phyloP scores from a whole-genome alignment of 2,329 filamentous ascomycete species.

The Lachnellula arida region DNA sequence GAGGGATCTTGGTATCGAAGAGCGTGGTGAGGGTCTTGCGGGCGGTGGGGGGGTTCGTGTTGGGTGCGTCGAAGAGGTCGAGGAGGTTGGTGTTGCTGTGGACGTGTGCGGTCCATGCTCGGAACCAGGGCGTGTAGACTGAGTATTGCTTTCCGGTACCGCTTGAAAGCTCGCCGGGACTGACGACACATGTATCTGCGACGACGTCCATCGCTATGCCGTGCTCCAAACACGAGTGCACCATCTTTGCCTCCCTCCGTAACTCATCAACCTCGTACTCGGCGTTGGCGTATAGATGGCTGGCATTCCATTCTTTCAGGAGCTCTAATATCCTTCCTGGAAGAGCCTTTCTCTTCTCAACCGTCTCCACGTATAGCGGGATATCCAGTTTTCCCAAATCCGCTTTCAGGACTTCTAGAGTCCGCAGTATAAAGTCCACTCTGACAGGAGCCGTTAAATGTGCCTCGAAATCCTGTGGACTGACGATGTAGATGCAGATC shows the following conservation, averaged over 20 bases:
- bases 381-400: constrained; percentile 70
- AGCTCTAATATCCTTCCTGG: constrained; percentile 58
- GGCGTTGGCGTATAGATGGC: constrained; percentile 74
- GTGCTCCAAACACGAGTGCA: constrained; percentile 54
- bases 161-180: constrained; percentile 62
- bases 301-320: constrained; percentile 66
- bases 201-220: constrained; percentile 66
- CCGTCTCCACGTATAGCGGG: constrained; percentile 70
- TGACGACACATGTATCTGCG: constrained; percentile 79
- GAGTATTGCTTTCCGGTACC: constrained; percentile 74
- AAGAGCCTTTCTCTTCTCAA: constrained; percentile 60
- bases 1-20: constrained; percentile 58
- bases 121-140: constrained; percentile 80
- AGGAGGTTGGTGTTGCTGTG: constrained; percentile 66
- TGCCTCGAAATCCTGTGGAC: constrained; percentile 78
- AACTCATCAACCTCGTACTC: constrained; percentile 93
- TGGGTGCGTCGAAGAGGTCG: constrained; percentile 53
- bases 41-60: constrained; percentile 45
- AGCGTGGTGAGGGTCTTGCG: constrained; percentile 46
- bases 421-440: constrained; percentile 77
- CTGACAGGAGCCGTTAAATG: constrained; percentile 69
- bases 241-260: constrained; percentile 66
- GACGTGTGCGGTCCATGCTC: constrained; percentile 68
- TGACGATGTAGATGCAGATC: constrained; percentile 73
- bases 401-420: constrained; percentile 56